These are phyloP conservation scores for Hippophae tibetana DNA, from an alignment of 306 rosid genomes.

Conservation along the genomic window DNA sequence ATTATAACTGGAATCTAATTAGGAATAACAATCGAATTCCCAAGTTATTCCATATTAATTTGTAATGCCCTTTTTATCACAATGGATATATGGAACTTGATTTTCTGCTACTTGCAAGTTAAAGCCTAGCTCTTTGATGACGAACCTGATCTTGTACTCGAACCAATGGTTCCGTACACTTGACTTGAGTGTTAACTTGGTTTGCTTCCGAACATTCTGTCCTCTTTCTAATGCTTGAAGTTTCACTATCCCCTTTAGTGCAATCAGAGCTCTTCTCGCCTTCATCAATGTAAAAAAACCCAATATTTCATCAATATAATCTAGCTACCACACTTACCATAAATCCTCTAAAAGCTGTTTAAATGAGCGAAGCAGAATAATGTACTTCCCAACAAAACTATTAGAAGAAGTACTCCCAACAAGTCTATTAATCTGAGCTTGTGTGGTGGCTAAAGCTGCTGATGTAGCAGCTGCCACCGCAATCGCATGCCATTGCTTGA, in stretches of 20 bases:
- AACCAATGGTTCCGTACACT: constrained; percentile 26
- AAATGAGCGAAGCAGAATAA: constrained; percentile 16
- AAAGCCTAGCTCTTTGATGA: constrained; percentile 26
- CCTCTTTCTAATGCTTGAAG: constrained; percentile 34
- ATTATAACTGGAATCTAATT: too few species aligned
- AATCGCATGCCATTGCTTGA: too few species aligned
- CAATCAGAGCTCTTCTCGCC: constrained; percentile 29
- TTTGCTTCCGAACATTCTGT: constrained; percentile 24
- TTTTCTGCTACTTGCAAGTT: constrained; percentile 19
- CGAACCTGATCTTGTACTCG: constrained; percentile 26
- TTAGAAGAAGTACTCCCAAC: too few species aligned
- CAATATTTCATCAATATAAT: not conserved
- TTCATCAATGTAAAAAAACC: not conserved
- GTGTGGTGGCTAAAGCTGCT: too few species aligned
- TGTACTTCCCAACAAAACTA: too few species aligned
- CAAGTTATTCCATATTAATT: too few species aligned
- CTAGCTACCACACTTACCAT: constrained; percentile 11
- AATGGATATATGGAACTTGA: not conserved
- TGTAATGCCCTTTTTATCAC: too few species aligned
- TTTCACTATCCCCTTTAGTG: constrained; percentile 29
- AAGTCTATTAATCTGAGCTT: too few species aligned
- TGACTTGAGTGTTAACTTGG: constrained; percentile 16
- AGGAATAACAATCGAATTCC: too few species aligned
- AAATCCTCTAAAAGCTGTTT: constrained; percentile 30
- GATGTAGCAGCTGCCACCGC: too few species aligned